Percentiles rank a stretch among this genome's conserved stretches.
These are phyloP conservation scores for Pichia sp. DNA, from an alignment of 1,139 yeast species.

Conservation along the genomic window DNA sequence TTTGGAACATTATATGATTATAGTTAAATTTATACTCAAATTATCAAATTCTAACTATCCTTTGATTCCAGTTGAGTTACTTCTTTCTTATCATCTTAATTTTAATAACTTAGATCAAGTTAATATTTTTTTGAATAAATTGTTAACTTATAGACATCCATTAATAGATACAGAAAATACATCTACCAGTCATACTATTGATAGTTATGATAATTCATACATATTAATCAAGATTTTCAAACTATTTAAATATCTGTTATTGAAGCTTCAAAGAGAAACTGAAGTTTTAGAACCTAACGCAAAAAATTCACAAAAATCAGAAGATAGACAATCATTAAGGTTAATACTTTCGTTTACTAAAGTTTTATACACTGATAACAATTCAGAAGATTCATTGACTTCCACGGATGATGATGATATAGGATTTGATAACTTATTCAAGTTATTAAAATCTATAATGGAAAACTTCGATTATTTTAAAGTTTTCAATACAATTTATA, in stretches of 20 bases:
- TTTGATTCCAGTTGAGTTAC: constrained; percentile 20
- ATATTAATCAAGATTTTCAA: constrained; percentile 26
- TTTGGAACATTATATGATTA: constrained; percentile 28
- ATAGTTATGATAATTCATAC: constrained; percentile 26
- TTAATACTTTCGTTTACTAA: constrained; percentile 27
- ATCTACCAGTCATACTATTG: constrained; percentile 1
- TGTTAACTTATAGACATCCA: constrained; percentile 18
- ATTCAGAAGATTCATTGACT: constrained; percentile 5
- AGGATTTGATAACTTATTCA: constrained; percentile 28
- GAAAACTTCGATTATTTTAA: constrained; percentile 18
- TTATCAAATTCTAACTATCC: constrained; percentile 26
- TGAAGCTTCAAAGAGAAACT: constrained; percentile 23
- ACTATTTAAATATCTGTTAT: constrained; percentile 20
- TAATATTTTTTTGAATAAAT: constrained; percentile 15
- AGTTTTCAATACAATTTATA: constrained; percentile 14
- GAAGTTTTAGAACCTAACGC: constrained; percentile 22
- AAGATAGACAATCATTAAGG: constrained; percentile 25
- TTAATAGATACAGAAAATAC: neutral
- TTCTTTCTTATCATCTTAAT: constrained; percentile 15
- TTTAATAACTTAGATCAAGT: constrained; percentile 15
- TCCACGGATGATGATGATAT: constrained; percentile 18
- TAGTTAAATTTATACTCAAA: constrained; percentile 23
- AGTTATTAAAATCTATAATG: constrained; percentile 22
- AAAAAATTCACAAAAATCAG: constrained; percentile 17
- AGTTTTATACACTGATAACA: constrained; percentile 23